Conservation (phyloP, 2,329 filamentous ascomycete genomes). For the Paecilomyces dactylethromorphus region DNA sequence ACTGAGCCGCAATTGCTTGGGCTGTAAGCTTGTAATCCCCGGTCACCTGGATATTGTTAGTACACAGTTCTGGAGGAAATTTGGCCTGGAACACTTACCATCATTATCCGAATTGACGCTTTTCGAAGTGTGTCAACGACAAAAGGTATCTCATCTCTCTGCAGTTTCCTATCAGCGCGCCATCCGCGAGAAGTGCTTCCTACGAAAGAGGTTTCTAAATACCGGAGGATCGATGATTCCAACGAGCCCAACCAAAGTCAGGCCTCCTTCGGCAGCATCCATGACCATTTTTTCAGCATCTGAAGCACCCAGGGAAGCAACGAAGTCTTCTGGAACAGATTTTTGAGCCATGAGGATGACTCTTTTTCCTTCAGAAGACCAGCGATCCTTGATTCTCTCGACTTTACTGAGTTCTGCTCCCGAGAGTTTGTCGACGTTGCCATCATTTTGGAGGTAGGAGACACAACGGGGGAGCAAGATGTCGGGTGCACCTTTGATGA, state of each 20-base stretch:
- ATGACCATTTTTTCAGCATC: constrained; percentile 52
- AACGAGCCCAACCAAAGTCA: constrained; percentile 51
- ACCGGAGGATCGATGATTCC: constrained; percentile 54
- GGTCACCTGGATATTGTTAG: constrained; percentile 47
- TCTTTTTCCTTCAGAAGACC: constrained; percentile 62
- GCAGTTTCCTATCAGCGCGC: neutral
- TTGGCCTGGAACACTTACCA: constrained; percentile 43
- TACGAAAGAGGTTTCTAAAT: neutral
- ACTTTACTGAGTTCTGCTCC: constrained; percentile 40
- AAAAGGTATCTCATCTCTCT: constrained; percentile 51
- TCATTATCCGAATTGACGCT: constrained; percentile 69
- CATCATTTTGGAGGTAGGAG: constrained; percentile 50
- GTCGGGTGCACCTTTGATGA: constrained; percentile 75
- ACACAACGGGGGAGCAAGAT: constrained; percentile 61
- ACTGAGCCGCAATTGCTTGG: constrained; percentile 64
- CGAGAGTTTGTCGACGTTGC: constrained; percentile 47
- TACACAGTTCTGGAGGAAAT: neutral
- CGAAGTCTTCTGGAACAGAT: constrained; percentile 35
- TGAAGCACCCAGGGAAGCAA: constrained; percentile 38
- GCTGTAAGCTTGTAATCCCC: constrained; percentile 73
- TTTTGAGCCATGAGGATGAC: constrained; percentile 63
- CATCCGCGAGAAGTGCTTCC: neutral
- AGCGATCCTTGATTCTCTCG: constrained; percentile 58
- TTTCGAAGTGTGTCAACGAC: constrained; percentile 57
- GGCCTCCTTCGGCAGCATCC: constrained; percentile 42